phyloP scores from a whole-genome alignment of 139 green algal species.

The Pedinophyceae sp. region DNA sequence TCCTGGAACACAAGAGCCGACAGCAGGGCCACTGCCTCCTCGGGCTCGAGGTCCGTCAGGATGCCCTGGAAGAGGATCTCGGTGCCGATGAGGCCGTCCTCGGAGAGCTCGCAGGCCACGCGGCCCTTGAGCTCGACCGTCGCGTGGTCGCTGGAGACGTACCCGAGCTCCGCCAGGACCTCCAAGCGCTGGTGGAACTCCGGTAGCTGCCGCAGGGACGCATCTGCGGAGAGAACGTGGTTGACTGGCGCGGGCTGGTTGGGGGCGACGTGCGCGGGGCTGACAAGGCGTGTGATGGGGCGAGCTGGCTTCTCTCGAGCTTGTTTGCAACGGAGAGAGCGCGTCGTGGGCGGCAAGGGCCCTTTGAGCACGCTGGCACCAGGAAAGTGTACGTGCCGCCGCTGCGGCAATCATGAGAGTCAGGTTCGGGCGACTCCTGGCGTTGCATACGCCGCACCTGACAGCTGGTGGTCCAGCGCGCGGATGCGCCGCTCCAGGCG shows the following conservation, averaged over 20 bases:
- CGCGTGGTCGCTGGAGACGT: slow-evolving; percentile 40
- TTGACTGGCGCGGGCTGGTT: too few relatives aligned
- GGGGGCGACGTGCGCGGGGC: too few relatives aligned
- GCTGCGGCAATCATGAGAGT: too few relatives aligned
- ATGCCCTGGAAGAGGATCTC: slow-evolving; percentile 81
- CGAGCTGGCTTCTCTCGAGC: too few relatives aligned
- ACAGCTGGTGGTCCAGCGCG: too few relatives aligned
- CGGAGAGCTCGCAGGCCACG: slow-evolving; percentile 75
- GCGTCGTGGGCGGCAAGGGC: too few relatives aligned
- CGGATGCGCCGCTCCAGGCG: slow-evolving; percentile 6
- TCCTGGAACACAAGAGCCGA: slow-evolving; percentile 88
- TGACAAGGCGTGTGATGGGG: too few relatives aligned
- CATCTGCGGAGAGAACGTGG: neutral
- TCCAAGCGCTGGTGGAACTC: slow-evolving; percentile 65
- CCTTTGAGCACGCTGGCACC: too few relatives aligned
- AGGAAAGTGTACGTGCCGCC: too few relatives aligned
- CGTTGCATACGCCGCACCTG: too few relatives aligned
- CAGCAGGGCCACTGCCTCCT: slow-evolving; percentile 81
- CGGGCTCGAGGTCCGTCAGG: slow-evolving; percentile 49
- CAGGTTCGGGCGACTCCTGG: too few relatives aligned
- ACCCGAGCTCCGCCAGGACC: slow-evolving; percentile 63
- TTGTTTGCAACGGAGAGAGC: too few relatives aligned
- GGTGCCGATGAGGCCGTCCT: slow-evolving; percentile 77
- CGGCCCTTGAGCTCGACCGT: slow-evolving; percentile 71
- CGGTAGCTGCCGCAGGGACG: slow-evolving; percentile 55